Conservation (phyloP, 495 filamentous ascomycete genomes). For the Trypethelium eluteriae region DNA sequence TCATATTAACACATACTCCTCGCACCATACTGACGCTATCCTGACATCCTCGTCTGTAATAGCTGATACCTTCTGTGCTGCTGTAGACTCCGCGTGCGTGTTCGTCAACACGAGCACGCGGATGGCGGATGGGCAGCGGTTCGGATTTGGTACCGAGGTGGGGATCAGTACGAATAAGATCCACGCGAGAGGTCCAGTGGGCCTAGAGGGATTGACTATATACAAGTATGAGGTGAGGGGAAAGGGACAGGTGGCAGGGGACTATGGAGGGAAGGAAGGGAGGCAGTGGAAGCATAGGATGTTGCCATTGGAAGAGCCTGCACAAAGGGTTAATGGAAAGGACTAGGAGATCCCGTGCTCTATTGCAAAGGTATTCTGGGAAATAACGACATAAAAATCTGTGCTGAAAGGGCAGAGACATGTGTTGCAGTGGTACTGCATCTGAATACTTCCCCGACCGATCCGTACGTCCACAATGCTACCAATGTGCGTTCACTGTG, state of each 20-base stretch:
- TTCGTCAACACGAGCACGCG: constrained; percentile 96
- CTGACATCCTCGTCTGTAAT: constrained; percentile 56
- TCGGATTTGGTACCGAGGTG: constrained; percentile 95
- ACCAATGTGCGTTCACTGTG: too few species aligned
- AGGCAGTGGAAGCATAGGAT: constrained; percentile 63
- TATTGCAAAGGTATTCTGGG: too few species aligned
- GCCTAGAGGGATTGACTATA: constrained; percentile 88
- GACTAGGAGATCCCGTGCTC: neutral
- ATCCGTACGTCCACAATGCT: too few species aligned
- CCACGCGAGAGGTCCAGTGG: constrained; percentile 86
- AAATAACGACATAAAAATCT: neutral
- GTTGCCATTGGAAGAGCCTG: constrained; percentile 26
- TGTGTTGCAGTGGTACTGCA: too few species aligned
- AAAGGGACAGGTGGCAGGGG: constrained; percentile 63
- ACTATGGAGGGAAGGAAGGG: constrained; percentile 64
- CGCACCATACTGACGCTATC: constrained; percentile 92
- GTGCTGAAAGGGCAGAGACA: neutral
- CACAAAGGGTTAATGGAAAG: neutral
- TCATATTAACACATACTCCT: constrained; percentile 88
- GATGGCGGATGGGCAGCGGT: constrained; percentile 94
- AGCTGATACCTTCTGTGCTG: constrained; percentile 72
- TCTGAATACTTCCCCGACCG: too few species aligned
- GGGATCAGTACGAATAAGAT: constrained; percentile 99
- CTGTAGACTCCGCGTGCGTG: constrained; percentile 82
- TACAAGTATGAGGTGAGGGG: constrained; percentile 90